Percentiles rank a stretch among this genome's conserved stretches.
Evolutionary conservation across 1,284 basidiomycete genomes (phyloP).

Genomic region (Sphaerobolus stellatus): DNA sequence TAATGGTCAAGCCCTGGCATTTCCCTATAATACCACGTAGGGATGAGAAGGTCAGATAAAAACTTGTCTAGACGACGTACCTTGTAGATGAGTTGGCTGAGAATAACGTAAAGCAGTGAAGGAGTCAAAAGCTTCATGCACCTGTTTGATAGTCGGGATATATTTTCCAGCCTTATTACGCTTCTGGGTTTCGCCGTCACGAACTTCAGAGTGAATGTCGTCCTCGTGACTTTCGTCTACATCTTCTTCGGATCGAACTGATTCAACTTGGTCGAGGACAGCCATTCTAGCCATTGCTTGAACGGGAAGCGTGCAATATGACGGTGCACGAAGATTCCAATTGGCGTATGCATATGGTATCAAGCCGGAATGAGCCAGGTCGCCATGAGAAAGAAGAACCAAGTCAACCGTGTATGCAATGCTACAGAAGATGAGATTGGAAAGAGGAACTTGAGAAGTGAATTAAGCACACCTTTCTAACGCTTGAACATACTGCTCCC

Average conservation of each 20-base stretch:
- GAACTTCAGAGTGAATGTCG: slow-evolving; percentile 12
- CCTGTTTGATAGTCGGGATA: slow-evolving; percentile 77
- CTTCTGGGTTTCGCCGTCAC: slow-evolving; percentile 19
- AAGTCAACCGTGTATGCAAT: slow-evolving; percentile 76
- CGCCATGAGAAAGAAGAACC: slow-evolving; percentile 91
- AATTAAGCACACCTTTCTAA: slow-evolving; percentile 58
- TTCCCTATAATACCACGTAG: slow-evolving; percentile 53
- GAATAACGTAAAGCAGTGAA: slow-evolving; percentile 93
- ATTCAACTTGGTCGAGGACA: slow-evolving; percentile 79
- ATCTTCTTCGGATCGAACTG: slow-evolving; percentile 74
- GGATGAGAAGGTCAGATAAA: slow-evolving; percentile 12
- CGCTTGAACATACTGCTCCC: slow-evolving; percentile 63
- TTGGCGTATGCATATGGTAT: slow-evolving; percentile 88
- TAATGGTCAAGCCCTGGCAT: slow-evolving; percentile 90
- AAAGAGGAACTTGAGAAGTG: not conserved
- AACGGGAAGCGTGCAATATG: slow-evolving; percentile 95
- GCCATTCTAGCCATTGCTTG: slow-evolving; percentile 95
- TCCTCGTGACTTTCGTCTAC: slow-evolving; percentile 43
- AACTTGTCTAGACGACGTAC: slow-evolving; percentile 40
- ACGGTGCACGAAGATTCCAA: slow-evolving; percentile 87
- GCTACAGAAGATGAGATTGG: slow-evolving; percentile 8
- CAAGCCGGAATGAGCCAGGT: slow-evolving; percentile 84
- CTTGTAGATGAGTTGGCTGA: slow-evolving; percentile 93
- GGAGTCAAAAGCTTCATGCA: slow-evolving; percentile 93
- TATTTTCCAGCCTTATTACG: slow-evolving; percentile 48